Evolutionary conservation across 495 filamentous ascomycete genomes (phyloP).

Genomic region (Hypoxylon trugodes): DNA sequence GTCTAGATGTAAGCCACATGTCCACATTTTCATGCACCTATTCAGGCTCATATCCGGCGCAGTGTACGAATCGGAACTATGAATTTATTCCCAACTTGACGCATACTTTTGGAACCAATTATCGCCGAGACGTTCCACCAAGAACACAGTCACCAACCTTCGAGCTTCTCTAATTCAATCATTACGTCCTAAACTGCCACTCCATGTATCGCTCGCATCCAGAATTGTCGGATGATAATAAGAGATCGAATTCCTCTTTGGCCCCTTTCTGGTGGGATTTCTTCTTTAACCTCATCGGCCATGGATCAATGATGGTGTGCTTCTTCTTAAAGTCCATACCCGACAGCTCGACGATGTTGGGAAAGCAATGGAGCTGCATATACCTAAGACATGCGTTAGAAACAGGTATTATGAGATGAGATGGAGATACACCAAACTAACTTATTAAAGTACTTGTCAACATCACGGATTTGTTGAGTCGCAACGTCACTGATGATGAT

Average conservation of each 20-base stretch:
- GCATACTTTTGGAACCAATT: too few relatives aligned
- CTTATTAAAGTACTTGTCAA: conserved; percentile 38
- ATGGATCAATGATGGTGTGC: conserved; percentile 50
- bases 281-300: conserved; percentile 46
- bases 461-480: conserved; percentile 10
- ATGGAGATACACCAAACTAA: not conserved
- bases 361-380: conserved; percentile 9
- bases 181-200: conserved; percentile 36
- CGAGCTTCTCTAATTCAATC: not conserved
- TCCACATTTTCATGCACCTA: not conserved
- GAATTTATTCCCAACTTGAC: not conserved
- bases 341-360: not conserved
- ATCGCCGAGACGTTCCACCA: too few relatives aligned
- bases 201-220: conserved; percentile 48
- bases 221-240: conserved; percentile 19
- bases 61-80: too few relatives aligned
- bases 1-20: not conserved
- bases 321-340: conserved; percentile 38
- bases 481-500: conserved; percentile 10
- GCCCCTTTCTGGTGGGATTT: conserved; percentile 39
- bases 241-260: conserved; percentile 45
- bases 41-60: not conserved
- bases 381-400: conserved; percentile 19
- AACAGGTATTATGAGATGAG: not conserved
- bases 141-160: too few relatives aligned